Evolutionary conservation across 441 rosid genomes (phyloP), one percentile per base, ranked within the genome.

Genomic region (Dalechampia spathulata): DNA sequence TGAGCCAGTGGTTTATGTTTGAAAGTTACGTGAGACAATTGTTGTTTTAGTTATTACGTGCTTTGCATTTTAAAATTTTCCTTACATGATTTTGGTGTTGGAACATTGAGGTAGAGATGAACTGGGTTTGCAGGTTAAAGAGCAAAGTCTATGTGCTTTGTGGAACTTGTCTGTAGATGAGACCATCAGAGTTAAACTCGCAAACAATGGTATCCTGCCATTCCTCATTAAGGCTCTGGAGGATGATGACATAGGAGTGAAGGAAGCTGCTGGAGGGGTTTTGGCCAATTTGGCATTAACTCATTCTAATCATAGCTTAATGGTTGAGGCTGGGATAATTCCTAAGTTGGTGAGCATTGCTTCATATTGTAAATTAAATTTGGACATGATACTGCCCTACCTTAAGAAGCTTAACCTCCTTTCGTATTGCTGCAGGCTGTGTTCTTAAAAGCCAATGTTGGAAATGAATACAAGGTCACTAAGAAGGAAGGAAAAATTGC

Each of bases 141-240:
- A 83, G 65, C 89, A 87, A 70, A 68, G 87, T 43, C 46, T 86
- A 44, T 83, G 87, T 72, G 63, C 82, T 53, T 48, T 90, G 61
- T 86, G 91, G 88, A 87, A 90, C 80, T 74, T 90, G 66, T 78
- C 97, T 38, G 87, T 78, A 20, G 95, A 90, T 54, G 86, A 84
- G 76, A 74, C 82, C 40, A 55, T 73, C 38, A 75, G 95, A 57
- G 67, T 68, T 42, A 85, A 77, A 67, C 83, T 80, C 74, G 87
- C 87, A 2, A 67, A 68, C 30, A 39, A 56, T 48, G 91, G 85
- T 55, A 63, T 74, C 46, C 56, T 90, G 66, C 78, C 64, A 25
- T 69, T 85, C 20, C 76, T 90, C 58, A 62, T 90, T 54, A 75
- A 77, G 69, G 78, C 72, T 52, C 69, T 90, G 54, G 84, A 75